These are phyloP conservation scores for Torulaspora franciscae DNA, from an alignment of 805 yeast species.

Conservation along the genomic window DNA sequence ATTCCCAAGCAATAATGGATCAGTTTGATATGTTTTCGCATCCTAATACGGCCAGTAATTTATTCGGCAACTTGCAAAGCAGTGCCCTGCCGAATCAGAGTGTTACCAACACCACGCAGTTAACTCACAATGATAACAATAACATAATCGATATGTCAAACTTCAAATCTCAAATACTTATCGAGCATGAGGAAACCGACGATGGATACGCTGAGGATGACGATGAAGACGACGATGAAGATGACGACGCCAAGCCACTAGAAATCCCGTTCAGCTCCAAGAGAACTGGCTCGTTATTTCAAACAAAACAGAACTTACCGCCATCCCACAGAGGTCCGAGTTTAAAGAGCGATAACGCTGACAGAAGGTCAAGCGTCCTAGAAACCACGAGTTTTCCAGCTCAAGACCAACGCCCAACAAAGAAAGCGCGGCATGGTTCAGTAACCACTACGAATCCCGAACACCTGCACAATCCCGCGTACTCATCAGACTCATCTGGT, in stretches of 20 bases:
- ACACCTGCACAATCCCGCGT: background rate
- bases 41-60: conserved; percentile 1
- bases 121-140: conserved; percentile 11
- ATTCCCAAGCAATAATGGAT: conserved; percentile 28
- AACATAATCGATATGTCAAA: conserved; percentile 15
- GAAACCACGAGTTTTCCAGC: conserved; percentile 1
- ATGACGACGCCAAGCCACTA: conserved; percentile 22
- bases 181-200: conserved; percentile 25
- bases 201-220: conserved; percentile 24
- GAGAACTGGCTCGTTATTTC: conserved; percentile 22
- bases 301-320: conserved; percentile 17
- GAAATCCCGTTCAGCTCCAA: conserved; percentile 27
- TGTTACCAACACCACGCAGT: background rate
- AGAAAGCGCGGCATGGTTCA: background rate
- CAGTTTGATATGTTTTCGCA: conserved; percentile 28
- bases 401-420: conserved; percentile 1
- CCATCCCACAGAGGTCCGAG: conserved; percentile 8
- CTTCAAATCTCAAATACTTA: conserved; percentile 11
- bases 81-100: background rate
- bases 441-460: background rate
- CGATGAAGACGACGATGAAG: conserved; percentile 14
- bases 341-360: background rate
- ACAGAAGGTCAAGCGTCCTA: conserved; percentile 5
- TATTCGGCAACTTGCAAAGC: conserved; percentile 7
- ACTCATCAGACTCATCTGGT: conserved; percentile 1